phyloP scores from a whole-genome alignment of 2,329 filamentous ascomycete genomes.

The Diatrype stigma region DNA sequence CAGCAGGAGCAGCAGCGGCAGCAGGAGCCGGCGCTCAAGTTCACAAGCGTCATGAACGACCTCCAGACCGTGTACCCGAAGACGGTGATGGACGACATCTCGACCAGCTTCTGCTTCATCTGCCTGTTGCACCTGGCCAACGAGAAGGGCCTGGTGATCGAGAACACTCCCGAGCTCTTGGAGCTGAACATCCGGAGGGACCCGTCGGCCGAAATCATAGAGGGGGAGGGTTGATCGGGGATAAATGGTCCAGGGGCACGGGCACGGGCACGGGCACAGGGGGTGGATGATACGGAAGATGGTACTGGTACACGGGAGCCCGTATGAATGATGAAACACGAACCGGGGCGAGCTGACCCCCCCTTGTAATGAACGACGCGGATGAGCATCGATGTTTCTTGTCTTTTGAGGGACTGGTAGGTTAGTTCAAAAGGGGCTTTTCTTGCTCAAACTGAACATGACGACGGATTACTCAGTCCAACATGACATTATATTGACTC shows the following conservation, averaged over 20 bases:
- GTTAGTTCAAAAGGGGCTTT: neutral
- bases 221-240: conserved; percentile 9
- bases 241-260: too few relatives aligned
- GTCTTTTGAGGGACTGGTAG: too few relatives aligned
- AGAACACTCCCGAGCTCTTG: conserved; percentile 54
- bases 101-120: conserved; percentile 90
- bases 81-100: conserved; percentile 86
- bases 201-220: conserved; percentile 54
- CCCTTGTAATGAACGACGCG: neutral
- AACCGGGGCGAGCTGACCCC: too few relatives aligned
- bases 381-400: neutral
- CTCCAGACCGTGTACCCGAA: conserved; percentile 83
- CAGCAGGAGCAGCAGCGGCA: conserved; percentile 34
- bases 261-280: too few relatives aligned
- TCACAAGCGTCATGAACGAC: conserved; percentile 88
- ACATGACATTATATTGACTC: too few relatives aligned
- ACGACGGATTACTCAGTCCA: neutral
- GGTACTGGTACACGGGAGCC: neutral
- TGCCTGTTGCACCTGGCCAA: conserved; percentile 87
- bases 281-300: too few relatives aligned
- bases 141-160: conserved; percentile 81
- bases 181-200: conserved; percentile 61
- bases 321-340: neutral
- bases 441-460: too few relatives aligned
- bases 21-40: conserved; percentile 62